phyloP scores from a whole-genome alignment of 495 filamentous ascomycete species.

The Aspergillus homomorphus region DNA sequence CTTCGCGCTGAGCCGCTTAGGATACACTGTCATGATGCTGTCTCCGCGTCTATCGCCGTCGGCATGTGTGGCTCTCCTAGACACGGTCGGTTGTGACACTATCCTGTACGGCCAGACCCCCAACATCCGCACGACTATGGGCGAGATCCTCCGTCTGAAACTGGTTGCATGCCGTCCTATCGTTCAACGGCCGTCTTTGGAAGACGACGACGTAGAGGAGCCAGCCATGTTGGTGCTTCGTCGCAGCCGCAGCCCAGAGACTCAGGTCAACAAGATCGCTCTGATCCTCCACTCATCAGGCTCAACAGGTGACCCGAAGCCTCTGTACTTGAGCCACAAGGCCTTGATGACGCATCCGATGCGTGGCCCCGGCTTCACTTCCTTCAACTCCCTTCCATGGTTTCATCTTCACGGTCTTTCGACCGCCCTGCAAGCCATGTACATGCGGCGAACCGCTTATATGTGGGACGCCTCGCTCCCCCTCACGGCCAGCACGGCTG shows the following conservation, averaged over 20 bases:
- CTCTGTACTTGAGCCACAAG: slow-evolving; percentile 40
- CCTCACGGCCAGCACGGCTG: slow-evolving; percentile 48
- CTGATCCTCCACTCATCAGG: slow-evolving; percentile 58
- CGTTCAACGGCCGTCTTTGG: slow-evolving; percentile 17
- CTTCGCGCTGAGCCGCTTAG: slow-evolving; percentile 56
- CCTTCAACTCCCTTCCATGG: slow-evolving; percentile 55
- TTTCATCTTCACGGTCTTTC: slow-evolving; percentile 53
- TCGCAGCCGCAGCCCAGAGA: slow-evolving; percentile 25
- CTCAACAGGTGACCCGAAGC: slow-evolving; percentile 57
- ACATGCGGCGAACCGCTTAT: slow-evolving; percentile 46
- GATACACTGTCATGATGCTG: slow-evolving; percentile 56
- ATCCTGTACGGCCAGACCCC: slow-evolving; percentile 41
- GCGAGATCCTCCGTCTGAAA: slow-evolving; percentile 37
- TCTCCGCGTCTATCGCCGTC: slow-evolving; percentile 54
- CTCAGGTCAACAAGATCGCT: slow-evolving; percentile 31
- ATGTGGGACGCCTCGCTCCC: slow-evolving; percentile 54
- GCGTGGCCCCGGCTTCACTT: slow-evolving; percentile 36
- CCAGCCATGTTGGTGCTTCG: slow-evolving; percentile 34
- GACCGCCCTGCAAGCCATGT: slow-evolving; percentile 48
- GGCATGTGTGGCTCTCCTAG: slow-evolving; percentile 52
- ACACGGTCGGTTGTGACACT: slow-evolving; percentile 43
- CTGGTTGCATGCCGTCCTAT: slow-evolving; percentile 34
- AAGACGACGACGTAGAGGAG: slow-evolving; percentile 16
- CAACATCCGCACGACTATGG: slow-evolving; percentile 40
- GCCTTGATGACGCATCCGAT: slow-evolving; percentile 39